Evolutionary conservation across 2,329 filamentous ascomycete genomes (phyloP).

Genomic region (Pseudogymnoascus sp.): DNA sequence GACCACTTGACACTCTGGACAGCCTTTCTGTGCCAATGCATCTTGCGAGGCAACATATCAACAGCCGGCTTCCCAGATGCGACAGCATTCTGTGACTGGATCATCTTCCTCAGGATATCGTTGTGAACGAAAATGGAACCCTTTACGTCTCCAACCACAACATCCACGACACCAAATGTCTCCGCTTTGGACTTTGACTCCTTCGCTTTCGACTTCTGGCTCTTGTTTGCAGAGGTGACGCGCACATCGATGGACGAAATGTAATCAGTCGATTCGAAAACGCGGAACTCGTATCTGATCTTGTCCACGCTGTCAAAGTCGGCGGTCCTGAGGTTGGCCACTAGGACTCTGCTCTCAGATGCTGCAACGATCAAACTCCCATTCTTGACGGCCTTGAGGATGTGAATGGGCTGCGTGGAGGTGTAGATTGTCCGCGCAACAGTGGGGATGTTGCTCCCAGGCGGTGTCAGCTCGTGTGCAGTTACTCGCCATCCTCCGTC

Average conservation of each 20-base stretch:
- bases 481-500: constrained; percentile 27
- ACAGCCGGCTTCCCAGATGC: constrained; percentile 15
- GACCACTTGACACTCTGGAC: constrained; percentile 89
- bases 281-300: constrained; percentile 47
- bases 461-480: constrained; percentile 28
- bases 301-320: constrained; percentile 31
- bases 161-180: constrained; percentile 47
- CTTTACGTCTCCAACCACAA: constrained; percentile 67
- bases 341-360: constrained; percentile 44
- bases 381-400: constrained; percentile 41
- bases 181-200: constrained; percentile 22
- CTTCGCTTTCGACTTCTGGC: constrained; percentile 21
- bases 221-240: constrained; percentile 26
- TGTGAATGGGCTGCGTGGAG: constrained; percentile 33
- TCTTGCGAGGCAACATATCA: constrained; percentile 46
- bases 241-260: constrained; percentile 61
- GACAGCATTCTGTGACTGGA: constrained; percentile 31
- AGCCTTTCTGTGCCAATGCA: constrained; percentile 86
- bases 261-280: constrained; percentile 51
- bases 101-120: constrained; percentile 56
- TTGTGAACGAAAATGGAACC: constrained; percentile 78
- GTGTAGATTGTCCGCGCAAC: constrained; percentile 33
- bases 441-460: constrained; percentile 21
- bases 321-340: constrained; percentile 44
- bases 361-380: constrained; percentile 52